phyloP scores from a whole-genome alignment of 371 early-diverging fungal genomes.

The Actinomortierella wolfii region DNA sequence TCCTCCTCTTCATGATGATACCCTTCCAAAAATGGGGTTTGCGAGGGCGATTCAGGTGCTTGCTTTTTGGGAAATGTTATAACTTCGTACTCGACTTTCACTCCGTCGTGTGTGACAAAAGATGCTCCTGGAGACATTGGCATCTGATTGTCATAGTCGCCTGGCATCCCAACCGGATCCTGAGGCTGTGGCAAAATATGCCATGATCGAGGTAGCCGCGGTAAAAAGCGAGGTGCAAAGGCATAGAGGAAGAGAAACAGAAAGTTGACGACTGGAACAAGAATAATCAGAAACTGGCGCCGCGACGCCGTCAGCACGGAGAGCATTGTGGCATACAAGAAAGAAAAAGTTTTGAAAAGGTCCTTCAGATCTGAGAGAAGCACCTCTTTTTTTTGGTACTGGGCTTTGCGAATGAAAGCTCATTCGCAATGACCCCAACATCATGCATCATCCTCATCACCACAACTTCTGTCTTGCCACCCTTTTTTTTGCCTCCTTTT shows the following conservation, averaged over 20 bases:
- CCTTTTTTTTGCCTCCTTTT: no score
- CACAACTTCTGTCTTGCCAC: no score
- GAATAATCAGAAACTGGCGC: conserved; percentile 18
- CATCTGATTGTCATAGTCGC: neutral
- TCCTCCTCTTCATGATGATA: conserved; percentile 5
- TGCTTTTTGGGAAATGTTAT: neutral
- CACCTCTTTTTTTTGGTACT: no score
- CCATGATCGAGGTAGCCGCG: conserved; percentile 15
- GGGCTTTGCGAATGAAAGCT: no score
- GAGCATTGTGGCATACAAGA: no score
- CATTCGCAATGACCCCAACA: no score
- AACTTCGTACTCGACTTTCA: neutral
- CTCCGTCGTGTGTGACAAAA: no score
- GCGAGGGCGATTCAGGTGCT: neutral
- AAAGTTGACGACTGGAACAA: conserved; percentile 25
- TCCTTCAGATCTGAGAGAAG: no score
- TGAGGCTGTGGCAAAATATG: conserved; percentile 1
- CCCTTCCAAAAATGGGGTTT: neutral
- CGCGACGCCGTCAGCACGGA: neutral
- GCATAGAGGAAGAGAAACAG: conserved; percentile 29
- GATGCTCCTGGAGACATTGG: neutral
- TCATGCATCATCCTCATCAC: no score
- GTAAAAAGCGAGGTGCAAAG: conserved; percentile 26
- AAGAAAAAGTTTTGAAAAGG: no score
- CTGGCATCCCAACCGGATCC: conserved; percentile 6